Conservation (phyloP, 805 yeast genomes). For the Hanseniaspora singularis region DNA sequence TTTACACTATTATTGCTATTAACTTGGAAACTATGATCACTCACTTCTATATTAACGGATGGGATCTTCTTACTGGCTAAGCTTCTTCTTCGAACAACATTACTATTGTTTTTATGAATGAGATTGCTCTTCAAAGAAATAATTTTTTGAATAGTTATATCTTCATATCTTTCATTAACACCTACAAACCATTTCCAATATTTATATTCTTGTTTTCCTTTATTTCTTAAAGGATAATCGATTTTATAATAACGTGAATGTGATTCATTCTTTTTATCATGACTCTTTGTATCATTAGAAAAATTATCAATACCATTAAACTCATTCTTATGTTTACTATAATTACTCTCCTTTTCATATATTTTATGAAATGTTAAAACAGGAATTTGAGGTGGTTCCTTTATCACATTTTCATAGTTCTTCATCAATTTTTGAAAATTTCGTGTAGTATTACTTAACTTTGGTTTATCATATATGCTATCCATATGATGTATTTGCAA, state of each 20-base stretch:
- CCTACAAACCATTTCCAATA: constrained; percentile 47
- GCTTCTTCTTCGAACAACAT: no score
- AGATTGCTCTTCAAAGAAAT: constrained; percentile 6
- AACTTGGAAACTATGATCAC: no score
- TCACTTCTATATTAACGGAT: no score
- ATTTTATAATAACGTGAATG: neutral
- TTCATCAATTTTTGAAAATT: constrained; percentile 11
- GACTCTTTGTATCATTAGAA: neutral
- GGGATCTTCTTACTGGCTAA: no score
- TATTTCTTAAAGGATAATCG: neutral
- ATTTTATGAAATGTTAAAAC: constrained; percentile 8
- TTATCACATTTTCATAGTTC: constrained; percentile 13
- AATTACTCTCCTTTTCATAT: neutral
- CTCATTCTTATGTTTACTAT: neutral
- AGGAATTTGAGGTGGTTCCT: constrained; percentile 15
- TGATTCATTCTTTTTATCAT: neutral
- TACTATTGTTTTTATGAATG: no score
- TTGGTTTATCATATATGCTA: constrained; percentile 33
- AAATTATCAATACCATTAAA: neutral
- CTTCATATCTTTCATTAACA: constrained; percentile 45
- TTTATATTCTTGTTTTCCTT: neutral
- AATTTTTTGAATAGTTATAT: constrained; percentile 37
- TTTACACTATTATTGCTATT: no score
- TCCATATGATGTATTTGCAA: constrained; percentile 38
- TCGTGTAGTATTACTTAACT: constrained; percentile 1